These are phyloP conservation scores for Benincasa hispida DNA, from an alignment of 306 rosid genomes.

Conservation along the genomic window DNA sequence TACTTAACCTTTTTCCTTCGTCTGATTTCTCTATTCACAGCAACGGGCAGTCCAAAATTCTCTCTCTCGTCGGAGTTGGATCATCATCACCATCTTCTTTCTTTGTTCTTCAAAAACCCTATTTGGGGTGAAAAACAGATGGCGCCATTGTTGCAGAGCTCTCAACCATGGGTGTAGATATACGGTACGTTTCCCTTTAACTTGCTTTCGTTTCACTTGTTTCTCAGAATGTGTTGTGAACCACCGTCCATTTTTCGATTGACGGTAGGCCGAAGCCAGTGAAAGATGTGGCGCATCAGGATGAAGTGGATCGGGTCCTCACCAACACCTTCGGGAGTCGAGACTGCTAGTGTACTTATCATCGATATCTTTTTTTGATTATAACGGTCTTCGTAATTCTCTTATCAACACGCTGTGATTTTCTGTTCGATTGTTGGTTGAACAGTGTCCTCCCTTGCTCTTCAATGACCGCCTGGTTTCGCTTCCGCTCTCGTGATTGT, in stretches of 20 bases:
- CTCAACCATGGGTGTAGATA: constrained; percentile 27
- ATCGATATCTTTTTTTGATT: background rate
- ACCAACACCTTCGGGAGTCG: constrained; percentile 80
- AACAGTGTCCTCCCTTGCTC: constrained; percentile 83
- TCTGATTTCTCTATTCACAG: too few relatives aligned
- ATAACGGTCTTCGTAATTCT: background rate
- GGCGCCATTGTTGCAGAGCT: constrained; percentile 62
- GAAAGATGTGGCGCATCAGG: constrained; percentile 86
- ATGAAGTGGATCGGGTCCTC: constrained; percentile 79
- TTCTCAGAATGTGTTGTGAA: background rate
- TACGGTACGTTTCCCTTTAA: constrained; percentile 25
- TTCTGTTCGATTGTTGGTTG: background rate
- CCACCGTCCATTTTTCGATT: background rate
- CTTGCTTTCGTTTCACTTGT: background rate
- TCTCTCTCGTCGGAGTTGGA: too few relatives aligned
- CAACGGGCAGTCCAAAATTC: too few relatives aligned
- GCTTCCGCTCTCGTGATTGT: constrained; percentile 84
- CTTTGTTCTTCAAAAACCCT: background rate
- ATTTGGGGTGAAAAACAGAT: constrained; percentile 11
- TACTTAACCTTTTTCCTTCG: too few relatives aligned
- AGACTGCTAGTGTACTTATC: constrained; percentile 50
- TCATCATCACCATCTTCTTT: too few relatives aligned
- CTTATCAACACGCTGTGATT: background rate
- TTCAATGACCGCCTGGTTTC: constrained; percentile 96
- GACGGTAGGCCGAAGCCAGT: constrained; percentile 78